A percentile compares a stretch with the other conserved stretches of the same genome.
phyloP scores from a whole-genome alignment of 106 monocot species.

The Allium fistulosum region DNA sequence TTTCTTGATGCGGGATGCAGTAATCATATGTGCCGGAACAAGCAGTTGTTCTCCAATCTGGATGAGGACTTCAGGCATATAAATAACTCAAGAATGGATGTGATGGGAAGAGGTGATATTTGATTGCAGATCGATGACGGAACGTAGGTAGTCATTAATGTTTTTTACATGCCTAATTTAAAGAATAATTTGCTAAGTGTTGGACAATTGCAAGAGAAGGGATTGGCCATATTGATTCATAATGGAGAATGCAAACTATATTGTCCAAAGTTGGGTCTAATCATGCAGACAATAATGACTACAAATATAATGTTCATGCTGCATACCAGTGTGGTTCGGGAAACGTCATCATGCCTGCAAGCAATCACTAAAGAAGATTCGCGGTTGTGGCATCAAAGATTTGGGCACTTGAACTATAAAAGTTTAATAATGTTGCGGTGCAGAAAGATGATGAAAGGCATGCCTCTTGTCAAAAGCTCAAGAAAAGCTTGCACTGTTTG shows the following conservation, averaged over 20 bases:
- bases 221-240: neutral
- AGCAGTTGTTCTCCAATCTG: neutral
- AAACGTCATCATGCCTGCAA: neutral
- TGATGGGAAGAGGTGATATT: conserved; percentile 1
- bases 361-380: neutral
- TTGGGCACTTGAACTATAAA: neutral
- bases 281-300: too few species aligned
- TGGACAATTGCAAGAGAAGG: conserved; percentile 1
- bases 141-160: neutral
- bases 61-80: neutral
- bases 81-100: neutral
- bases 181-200: conserved; percentile 1
- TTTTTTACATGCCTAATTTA: neutral
- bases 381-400: neutral
- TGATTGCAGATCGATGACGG: neutral
- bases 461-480: conserved; percentile 1
- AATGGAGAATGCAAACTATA: neutral
- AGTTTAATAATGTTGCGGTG: neutral
- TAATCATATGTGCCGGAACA: neutral
- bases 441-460: neutral
- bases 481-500: neutral
- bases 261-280: neutral
- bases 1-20: neutral
- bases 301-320: too few species aligned
- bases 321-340: neutral